Conservation (phyloP, 2,329 filamentous ascomycete species). For the Fusarium albosuccineum region DNA sequence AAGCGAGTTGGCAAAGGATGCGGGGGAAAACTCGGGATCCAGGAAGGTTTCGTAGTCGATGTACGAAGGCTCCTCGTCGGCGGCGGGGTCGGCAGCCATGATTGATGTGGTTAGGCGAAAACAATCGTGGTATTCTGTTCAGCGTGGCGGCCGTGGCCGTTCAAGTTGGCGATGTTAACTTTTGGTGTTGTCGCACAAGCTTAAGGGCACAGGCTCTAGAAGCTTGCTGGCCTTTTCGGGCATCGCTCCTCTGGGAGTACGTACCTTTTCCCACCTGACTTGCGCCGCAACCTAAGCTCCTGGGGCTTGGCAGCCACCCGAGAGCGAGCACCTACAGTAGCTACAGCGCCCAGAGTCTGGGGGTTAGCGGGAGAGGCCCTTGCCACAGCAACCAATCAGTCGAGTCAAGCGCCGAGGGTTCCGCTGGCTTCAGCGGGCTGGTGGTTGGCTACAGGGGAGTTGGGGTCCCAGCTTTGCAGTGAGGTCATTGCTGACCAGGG, state of each 20-base stretch:
- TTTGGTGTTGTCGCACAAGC: slow-evolving; percentile 17
- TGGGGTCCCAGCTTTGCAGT: slow-evolving; percentile 22
- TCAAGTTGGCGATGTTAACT: slow-evolving; percentile 17
- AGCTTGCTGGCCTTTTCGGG: slow-evolving; percentile 48
- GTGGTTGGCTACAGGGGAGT: slow-evolving; percentile 16
- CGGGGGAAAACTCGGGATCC: slow-evolving; percentile 82
- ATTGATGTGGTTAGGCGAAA: not conserved
- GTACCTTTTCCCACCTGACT: slow-evolving; percentile 28
- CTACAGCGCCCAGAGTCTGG: slow-evolving; percentile 16
- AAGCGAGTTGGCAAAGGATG: slow-evolving; percentile 87
- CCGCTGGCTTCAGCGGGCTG: not conserved
- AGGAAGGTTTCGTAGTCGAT: slow-evolving; percentile 97
- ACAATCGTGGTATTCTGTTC: not conserved
- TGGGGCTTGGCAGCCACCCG: slow-evolving; percentile 17
- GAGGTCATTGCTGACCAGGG: slow-evolving; percentile 42
- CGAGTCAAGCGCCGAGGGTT: not conserved
- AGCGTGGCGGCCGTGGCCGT: slow-evolving; percentile 6
- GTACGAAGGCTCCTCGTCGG: slow-evolving; percentile 78
- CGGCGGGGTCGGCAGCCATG: slow-evolving; percentile 29
- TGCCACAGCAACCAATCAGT: slow-evolving; percentile 37
- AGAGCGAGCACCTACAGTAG: slow-evolving; percentile 7
- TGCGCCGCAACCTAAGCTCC: slow-evolving; percentile 26
- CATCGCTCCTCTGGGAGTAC: slow-evolving; percentile 38
- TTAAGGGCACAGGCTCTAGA: slow-evolving; percentile 40
- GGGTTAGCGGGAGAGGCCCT: slow-evolving; percentile 20